Conservation (phyloP, 2,329 filamentous ascomycete species). For the Phialemoniopsis sp. region DNA sequence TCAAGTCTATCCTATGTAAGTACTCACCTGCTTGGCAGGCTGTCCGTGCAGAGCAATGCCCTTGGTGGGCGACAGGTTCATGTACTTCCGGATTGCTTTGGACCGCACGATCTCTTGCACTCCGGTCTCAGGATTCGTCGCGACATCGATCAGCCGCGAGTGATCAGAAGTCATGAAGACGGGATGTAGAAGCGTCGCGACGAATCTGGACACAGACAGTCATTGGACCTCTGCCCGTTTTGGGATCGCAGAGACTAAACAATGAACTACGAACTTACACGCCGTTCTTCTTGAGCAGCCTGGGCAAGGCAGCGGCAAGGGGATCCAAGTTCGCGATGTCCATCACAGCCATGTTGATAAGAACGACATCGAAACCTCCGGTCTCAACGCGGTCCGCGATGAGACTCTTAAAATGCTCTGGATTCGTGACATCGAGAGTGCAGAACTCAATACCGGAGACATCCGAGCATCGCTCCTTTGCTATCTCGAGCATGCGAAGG, state of each 20-base stretch:
- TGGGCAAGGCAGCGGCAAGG: constrained; percentile 32
- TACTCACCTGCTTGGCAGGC: constrained; percentile 26
- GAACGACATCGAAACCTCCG: constrained; percentile 34
- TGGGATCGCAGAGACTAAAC: too few species aligned
- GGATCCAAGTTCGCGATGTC: constrained; percentile 37
- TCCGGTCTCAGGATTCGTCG: constrained; percentile 27
- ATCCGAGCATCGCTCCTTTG: constrained; percentile 10
- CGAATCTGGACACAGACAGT: constrained; percentile 24
- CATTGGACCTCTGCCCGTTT: too few species aligned
- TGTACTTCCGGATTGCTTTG: constrained; percentile 34
- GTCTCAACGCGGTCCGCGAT: constrained; percentile 12
- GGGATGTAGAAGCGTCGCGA: constrained; percentile 42
- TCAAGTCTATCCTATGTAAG: background rate
- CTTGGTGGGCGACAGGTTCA: constrained; percentile 31
- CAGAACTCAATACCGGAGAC: constrained; percentile 18
- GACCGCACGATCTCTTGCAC: constrained; percentile 25
- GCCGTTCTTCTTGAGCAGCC: constrained; percentile 31
- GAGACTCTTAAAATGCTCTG: constrained; percentile 18
- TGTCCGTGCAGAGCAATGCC: constrained; percentile 29
- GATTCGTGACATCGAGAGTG: constrained; percentile 32
- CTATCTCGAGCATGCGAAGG: constrained; percentile 31
- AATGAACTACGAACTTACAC: constrained; percentile 26
- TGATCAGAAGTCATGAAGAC: constrained; percentile 42
- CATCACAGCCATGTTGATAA: constrained; percentile 47
- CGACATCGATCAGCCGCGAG: constrained; percentile 30